These are phyloP conservation scores for Brassica juncea DNA, from an alignment of 345 rosid genomes.

Conservation along the genomic window DNA sequence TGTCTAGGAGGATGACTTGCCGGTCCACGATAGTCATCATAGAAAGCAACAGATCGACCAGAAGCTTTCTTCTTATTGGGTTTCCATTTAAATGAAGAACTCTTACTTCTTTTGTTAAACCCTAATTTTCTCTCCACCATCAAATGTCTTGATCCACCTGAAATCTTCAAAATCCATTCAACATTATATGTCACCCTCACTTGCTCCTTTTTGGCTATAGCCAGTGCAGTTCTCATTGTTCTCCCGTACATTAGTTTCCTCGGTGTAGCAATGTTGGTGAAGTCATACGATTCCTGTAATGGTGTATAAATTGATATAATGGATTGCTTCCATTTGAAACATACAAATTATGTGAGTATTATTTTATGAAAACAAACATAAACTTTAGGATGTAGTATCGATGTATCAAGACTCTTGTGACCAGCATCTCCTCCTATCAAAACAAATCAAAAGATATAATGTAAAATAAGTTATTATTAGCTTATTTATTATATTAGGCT, in stretches of 20 bases:
- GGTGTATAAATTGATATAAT: background rate
- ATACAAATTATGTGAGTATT: background rate
- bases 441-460: background rate
- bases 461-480: background rate
- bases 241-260: constrained; percentile 20
- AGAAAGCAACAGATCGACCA: constrained; percentile 26
- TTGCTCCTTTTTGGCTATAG: constrained; percentile 10
- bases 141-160: constrained; percentile 9
- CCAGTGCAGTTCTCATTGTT: background rate
- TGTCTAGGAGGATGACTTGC: constrained; percentile 35
- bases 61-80: constrained; percentile 27
- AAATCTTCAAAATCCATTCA: background rate
- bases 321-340: background rate
- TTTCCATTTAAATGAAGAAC: constrained; percentile 28
- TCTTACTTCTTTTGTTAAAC: constrained; percentile 32
- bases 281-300: constrained; percentile 5
- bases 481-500: background rate
- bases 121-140: constrained; percentile 19
- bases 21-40: constrained; percentile 36
- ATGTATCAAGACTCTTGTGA: constrained; percentile 21
- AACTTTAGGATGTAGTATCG: constrained; percentile 1
- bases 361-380: background rate
- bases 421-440: constrained; percentile 18
- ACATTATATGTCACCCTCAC: background rate
- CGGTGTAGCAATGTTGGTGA: constrained; percentile 10